phyloP scores from a whole-genome alignment of 768 basidiomycete species.

The Obba rivulosa region DNA sequence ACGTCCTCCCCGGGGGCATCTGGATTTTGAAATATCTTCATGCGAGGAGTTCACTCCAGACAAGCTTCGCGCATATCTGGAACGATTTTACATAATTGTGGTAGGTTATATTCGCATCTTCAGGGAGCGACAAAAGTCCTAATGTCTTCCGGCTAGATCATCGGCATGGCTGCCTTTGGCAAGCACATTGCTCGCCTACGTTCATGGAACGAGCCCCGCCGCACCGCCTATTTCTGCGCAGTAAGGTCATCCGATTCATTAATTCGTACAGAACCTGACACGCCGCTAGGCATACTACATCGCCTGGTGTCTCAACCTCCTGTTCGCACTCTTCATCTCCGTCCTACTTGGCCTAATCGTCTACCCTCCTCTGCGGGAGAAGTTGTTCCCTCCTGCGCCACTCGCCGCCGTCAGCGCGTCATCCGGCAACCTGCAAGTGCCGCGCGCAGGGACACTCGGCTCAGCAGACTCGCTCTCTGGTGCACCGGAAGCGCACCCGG shows the following conservation, averaged over 20 bases:
- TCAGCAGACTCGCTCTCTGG: conserved; percentile 28
- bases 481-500: conserved; percentile 29
- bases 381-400: conserved; percentile 33
- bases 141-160: conserved; percentile 15
- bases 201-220: conserved; percentile 35
- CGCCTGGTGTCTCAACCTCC: conserved; percentile 32
- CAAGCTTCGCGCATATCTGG: conserved; percentile 35
- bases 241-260: conserved; percentile 10
- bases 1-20: conserved; percentile 22
- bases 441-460: conserved; percentile 27
- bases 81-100: conserved; percentile 35
- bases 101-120: conserved; percentile 12
- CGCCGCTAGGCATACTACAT: conserved; percentile 25
- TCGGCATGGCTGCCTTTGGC: conserved; percentile 24
- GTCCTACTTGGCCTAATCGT: conserved; percentile 32
- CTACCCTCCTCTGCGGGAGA: conserved; percentile 27
- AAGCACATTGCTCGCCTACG: conserved; percentile 35
- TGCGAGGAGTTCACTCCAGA: conserved; percentile 39
- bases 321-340: conserved; percentile 28
- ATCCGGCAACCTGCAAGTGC: conserved; percentile 29
- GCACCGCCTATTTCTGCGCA: conserved; percentile 25
- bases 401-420: conserved; percentile 26
- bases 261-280: not conserved
- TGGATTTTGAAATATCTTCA: conserved; percentile 34
- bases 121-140: no score